These are phyloP conservation scores for Termitomyces sp. DNA, from an alignment of 768 basidiomycete genomes.

Conservation along the genomic window DNA sequence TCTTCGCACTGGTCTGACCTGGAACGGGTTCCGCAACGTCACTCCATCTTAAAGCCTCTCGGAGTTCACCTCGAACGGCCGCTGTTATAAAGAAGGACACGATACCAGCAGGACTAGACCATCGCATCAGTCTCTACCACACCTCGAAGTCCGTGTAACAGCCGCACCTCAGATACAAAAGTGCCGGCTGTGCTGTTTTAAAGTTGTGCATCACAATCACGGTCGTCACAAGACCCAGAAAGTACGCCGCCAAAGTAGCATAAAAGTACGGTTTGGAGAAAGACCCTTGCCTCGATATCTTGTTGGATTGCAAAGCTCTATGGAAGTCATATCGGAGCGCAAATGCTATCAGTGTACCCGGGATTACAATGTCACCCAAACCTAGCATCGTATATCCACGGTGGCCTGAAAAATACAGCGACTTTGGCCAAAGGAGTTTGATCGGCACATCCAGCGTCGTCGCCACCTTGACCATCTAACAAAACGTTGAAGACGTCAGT, in stretches of 20 bases:
- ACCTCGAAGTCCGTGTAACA: not conserved
- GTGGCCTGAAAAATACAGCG: slow-evolving; percentile 37
- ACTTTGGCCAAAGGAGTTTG: slow-evolving; percentile 86
- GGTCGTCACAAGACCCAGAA: slow-evolving; percentile 64
- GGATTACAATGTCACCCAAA: slow-evolving; percentile 77
- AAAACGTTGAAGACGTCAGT: not conserved
- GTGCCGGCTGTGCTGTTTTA: slow-evolving; percentile 78
- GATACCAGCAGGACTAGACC: slow-evolving; percentile 67
- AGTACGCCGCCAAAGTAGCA: slow-evolving; percentile 64
- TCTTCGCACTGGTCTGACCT: slow-evolving; percentile 3
- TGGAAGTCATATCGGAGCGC: slow-evolving; percentile 81
- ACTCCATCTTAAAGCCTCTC: slow-evolving; percentile 64
- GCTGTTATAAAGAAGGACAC: slow-evolving; percentile 60
- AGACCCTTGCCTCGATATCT: slow-evolving; percentile 17
- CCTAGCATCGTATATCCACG: slow-evolving; percentile 86
- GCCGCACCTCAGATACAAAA: slow-evolving; percentile 87
- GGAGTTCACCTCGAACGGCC: slow-evolving; percentile 59
- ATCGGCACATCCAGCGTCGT: slow-evolving; percentile 88
- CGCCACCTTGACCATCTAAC: slow-evolving; percentile 90
- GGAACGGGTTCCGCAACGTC: slow-evolving; percentile 35
- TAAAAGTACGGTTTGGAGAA: slow-evolving; percentile 75
- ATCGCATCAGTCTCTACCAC: not conserved
- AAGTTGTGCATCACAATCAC: slow-evolving; percentile 83
- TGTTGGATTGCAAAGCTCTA: slow-evolving; percentile 26
- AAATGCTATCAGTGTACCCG: slow-evolving; percentile 69